These are phyloP conservation scores for Malus hybrid DNA, from an alignment of 331 rosid species.

Conservation along the genomic window DNA sequence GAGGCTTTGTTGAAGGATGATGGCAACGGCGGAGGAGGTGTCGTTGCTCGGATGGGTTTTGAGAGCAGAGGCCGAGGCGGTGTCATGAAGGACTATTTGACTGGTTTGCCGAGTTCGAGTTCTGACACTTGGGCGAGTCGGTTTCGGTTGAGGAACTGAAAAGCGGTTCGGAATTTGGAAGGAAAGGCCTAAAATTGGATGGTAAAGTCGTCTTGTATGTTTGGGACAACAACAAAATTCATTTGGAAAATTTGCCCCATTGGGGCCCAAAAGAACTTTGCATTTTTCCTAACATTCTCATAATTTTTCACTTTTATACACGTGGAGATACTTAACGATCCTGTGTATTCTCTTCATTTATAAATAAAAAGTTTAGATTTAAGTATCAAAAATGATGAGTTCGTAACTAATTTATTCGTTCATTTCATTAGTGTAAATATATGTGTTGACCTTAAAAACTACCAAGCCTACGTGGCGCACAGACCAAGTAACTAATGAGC, in stretches of 20 bases:
- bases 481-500: too few relatives aligned
- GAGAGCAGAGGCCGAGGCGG: slow-evolving; percentile 25
- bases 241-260: too few relatives aligned
- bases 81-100: slow-evolving; percentile 22
- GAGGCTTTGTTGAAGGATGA: slow-evolving; percentile 1
- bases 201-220: background rate
- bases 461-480: too few relatives aligned
- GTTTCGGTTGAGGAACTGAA: background rate
- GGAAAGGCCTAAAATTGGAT: background rate
- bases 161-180: background rate
- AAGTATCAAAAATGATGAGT: too few relatives aligned
- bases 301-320: too few relatives aligned
- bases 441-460: too few relatives aligned
- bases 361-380: too few relatives aligned
- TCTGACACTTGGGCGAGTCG: background rate
- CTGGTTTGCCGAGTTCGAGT: background rate
- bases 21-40: slow-evolving; percentile 1
- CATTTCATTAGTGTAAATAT: too few relatives aligned
- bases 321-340: too few relatives aligned
- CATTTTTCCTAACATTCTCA: background rate
- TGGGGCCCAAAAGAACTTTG: too few relatives aligned
- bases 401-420: too few relatives aligned
- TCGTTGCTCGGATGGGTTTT: slow-evolving; percentile 11
- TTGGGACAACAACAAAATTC: background rate
- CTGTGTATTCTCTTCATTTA: too few relatives aligned